Percentiles rank a stretch among this genome's conserved stretches.
phyloP scores from a whole-genome alignment of 2,329 filamentous ascomycete genomes.

The Talaromyces piceae region DNA sequence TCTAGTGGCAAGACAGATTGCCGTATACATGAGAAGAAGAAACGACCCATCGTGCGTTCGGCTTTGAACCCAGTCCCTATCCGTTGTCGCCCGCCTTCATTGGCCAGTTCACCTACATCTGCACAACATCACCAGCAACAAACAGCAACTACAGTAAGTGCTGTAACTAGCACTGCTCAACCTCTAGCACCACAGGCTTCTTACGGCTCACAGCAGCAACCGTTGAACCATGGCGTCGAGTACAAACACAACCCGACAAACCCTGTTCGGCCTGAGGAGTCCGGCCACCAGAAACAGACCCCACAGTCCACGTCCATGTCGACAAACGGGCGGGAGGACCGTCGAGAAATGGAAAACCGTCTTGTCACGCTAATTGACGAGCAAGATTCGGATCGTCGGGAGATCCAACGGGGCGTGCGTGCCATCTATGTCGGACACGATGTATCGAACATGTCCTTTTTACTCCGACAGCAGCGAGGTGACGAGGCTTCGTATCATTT shows the following conservation, averaged over 20 bases:
- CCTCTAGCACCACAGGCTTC: slow-evolving; percentile 12
- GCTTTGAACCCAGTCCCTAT: slow-evolving; percentile 42
- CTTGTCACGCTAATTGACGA: slow-evolving; percentile 46
- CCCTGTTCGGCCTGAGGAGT: neutral
- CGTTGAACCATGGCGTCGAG: slow-evolving; percentile 15
- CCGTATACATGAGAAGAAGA: slow-evolving; percentile 45
- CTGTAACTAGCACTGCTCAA: neutral
- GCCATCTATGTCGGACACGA: slow-evolving; percentile 51
- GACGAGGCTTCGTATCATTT: slow-evolving; percentile 36
- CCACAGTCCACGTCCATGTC: slow-evolving; percentile 19
- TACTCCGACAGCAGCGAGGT: slow-evolving; percentile 45
- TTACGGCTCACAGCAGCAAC: slow-evolving; percentile 16
- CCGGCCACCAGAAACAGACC: neutral
- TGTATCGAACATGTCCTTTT: slow-evolving; percentile 49
- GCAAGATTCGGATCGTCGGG: slow-evolving; percentile 37
- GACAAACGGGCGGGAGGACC: slow-evolving; percentile 33
- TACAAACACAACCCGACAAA: neutral
- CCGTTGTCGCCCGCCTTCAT: slow-evolving; percentile 30
- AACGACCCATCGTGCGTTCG: slow-evolving; percentile 36
- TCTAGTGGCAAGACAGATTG: slow-evolving; percentile 37
- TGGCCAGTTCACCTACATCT: neutral
- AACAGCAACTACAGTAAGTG: neutral
- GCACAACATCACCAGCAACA: neutral
- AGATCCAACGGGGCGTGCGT: slow-evolving; percentile 43
- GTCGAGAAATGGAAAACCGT: slow-evolving; percentile 38